Evolutionary conservation across 306 rosid genomes (phyloP).

Genomic region (Notholithocarpus densiflorus): DNA sequence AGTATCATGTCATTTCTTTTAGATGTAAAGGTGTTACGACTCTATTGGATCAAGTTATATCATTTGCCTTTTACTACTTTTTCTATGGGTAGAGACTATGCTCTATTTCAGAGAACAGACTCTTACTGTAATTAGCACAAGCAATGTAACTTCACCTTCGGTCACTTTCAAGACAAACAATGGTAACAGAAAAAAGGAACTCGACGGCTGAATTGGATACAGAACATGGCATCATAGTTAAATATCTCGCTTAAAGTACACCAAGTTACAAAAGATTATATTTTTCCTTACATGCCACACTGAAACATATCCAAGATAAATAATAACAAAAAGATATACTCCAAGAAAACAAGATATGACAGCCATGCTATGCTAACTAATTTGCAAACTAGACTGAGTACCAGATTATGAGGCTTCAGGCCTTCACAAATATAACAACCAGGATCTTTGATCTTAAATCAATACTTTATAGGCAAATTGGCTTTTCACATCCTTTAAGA

Average conservation of each 20-base stretch:
- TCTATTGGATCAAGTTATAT: too few relatives aligned
- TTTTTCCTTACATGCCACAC: neutral
- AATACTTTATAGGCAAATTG: neutral
- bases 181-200: neutral
- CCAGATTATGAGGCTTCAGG: neutral
- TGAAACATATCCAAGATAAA: neutral
- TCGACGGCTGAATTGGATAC: neutral
- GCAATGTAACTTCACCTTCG: neutral
- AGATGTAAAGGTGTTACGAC: too few relatives aligned
- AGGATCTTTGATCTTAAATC: neutral
- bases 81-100: too few relatives aligned
- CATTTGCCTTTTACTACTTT: too few relatives aligned
- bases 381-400: neutral
- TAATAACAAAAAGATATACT: neutral
- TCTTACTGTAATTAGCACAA: neutral
- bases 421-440: neutral
- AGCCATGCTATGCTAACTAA: neutral
- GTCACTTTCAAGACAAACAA: neutral
- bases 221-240: neutral
- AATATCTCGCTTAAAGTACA: neutral
- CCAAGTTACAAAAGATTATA: neutral
- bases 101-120: too few relatives aligned
- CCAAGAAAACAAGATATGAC: neutral
- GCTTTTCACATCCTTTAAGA: neutral
- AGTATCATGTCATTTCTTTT: neutral